Evolutionary conservation across 2,329 filamentous ascomycete genomes (phyloP).

Genomic region (Arthrobotrys conoides): DNA sequence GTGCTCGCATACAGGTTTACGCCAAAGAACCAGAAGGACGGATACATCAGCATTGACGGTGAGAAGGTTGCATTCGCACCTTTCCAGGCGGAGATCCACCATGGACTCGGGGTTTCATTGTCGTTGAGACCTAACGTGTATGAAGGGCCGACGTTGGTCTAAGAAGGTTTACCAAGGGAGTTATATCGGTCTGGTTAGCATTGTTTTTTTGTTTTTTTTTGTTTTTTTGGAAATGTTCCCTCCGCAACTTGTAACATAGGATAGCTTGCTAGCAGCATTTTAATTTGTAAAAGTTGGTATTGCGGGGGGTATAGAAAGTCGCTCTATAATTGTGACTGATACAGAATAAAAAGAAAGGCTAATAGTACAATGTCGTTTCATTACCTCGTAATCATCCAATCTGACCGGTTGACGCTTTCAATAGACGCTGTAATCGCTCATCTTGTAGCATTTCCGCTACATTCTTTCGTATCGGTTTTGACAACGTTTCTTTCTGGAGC

Average conservation of each 20-base stretch:
- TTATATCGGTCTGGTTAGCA: slow-evolving; percentile 12
- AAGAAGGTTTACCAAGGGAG: neutral
- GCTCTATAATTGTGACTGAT: slow-evolving; percentile 32
- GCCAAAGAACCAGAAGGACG: slow-evolving; percentile 78
- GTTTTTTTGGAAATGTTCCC: neutral
- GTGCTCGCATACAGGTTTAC: slow-evolving; percentile 88
- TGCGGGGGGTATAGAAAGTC: slow-evolving; percentile 45
- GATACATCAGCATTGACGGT: slow-evolving; percentile 94
- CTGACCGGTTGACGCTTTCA: slow-evolving; percentile 32
- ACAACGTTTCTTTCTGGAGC: slow-evolving; percentile 73
- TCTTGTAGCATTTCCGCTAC: slow-evolving; percentile 80
- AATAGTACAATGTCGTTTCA: slow-evolving; percentile 27
- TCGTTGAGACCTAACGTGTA: slow-evolving; percentile 80
- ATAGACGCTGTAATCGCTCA: slow-evolving; percentile 75
- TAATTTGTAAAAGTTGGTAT: slow-evolving; percentile 25
- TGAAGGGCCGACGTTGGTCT: slow-evolving; percentile 68
- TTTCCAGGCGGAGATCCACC: slow-evolving; percentile 91
- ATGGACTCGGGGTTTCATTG: slow-evolving; percentile 84
- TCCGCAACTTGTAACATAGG: slow-evolving; percentile 36
- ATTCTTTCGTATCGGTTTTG: slow-evolving; percentile 78
- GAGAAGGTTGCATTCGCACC: slow-evolving; percentile 88
- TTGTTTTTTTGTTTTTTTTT: slow-evolving; percentile 10
- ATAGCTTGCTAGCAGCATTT: slow-evolving; percentile 9
- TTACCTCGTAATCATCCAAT: neutral
- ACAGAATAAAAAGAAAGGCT: slow-evolving; percentile 11